Evolutionary conservation across 2,329 filamentous ascomycete species (phyloP), one percentile per base, ranked within the genome.

Genomic region (Aspergillus fijiensis): DNA sequence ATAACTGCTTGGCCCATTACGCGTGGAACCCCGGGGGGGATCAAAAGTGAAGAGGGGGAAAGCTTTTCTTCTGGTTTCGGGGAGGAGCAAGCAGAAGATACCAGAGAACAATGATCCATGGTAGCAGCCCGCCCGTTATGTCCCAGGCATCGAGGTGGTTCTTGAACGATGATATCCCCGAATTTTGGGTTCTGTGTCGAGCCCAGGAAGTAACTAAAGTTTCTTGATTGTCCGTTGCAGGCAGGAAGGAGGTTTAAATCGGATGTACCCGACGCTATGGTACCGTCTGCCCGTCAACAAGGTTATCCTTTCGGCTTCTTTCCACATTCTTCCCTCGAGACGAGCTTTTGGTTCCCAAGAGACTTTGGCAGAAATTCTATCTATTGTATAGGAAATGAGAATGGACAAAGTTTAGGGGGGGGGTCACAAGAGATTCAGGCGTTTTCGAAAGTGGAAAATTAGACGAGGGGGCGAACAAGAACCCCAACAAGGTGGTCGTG

Each of bases 231-330:
- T 21, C 58, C 55, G 35, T 25, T 52, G n/a, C 31, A 29, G 51
- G 51, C 42, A 53, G 33, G 33, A 35, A 35, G 27, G 51, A 35
- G 58, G 53, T 53, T 60, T 49, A 19, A 31, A 59, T 59, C 56
- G 59, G 55, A 47, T 55, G 48, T 59, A 61, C 55, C 59, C 59
- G 55, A 55, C 57, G 27, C 35, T 49, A 55, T 61, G 59, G 59
- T 54, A 60, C 35, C 45, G 49, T 21, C 31, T 51, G 14, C 31
- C 45, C n/a, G 39, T 45, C 39, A 45, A 45, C 39, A 45, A 45
- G 39, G 39, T 45, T 45, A 45, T 19, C 39, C 39, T 45, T 45
- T 45, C 39, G 39, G 39, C 39, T 45, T 45, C 39, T 45, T 45
- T 45, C 39, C 39, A 45, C 39, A 19, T 45, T 45, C 16, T 9